A percentile compares a stretch with the other conserved stretches of the same genome.
Conservation (phyloP, 2,329 filamentous ascomycete species). For the Fusarium caatingaense region DNA sequence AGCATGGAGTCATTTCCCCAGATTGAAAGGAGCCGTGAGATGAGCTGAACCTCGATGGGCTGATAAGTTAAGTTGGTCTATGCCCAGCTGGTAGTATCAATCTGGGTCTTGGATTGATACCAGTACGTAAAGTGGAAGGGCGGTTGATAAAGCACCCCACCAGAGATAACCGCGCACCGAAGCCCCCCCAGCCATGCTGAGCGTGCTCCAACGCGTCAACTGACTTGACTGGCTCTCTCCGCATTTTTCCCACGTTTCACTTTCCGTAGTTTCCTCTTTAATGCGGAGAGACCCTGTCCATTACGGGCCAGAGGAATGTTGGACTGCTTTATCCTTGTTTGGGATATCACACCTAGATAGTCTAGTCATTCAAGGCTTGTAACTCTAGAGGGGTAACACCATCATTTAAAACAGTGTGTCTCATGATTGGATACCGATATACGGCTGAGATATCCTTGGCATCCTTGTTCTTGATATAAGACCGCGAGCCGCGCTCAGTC, state of each 20-base stretch:
- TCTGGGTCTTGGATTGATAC: slow-evolving; percentile 16
- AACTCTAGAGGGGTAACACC: background rate
- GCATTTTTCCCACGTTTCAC: background rate
- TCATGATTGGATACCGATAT: background rate
- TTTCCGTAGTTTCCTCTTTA: background rate
- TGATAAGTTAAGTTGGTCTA: background rate
- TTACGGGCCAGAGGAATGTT: background rate
- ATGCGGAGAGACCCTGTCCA: slow-evolving; percentile 1
- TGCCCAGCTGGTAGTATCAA: background rate
- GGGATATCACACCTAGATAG: background rate
- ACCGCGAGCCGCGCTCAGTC: background rate
- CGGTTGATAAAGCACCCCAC: slow-evolving; percentile 33
- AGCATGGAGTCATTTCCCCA: slow-evolving; percentile 24
- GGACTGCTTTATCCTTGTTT: background rate
- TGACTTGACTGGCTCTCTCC: slow-evolving; percentile 18
- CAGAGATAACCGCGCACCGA: slow-evolving; percentile 41
- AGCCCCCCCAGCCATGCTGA: background rate
- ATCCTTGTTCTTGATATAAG: background rate
- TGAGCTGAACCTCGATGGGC: background rate
- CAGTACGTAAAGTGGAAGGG: slow-evolving; percentile 25
- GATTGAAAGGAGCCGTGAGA: background rate
- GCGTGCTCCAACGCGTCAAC: slow-evolving; percentile 25
- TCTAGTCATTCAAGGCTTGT: background rate
- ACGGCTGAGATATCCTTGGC: background rate
- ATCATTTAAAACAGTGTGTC: background rate